phyloP scores from a whole-genome alignment of 208 protist species.

The Trypanosoma lewisi region DNA sequence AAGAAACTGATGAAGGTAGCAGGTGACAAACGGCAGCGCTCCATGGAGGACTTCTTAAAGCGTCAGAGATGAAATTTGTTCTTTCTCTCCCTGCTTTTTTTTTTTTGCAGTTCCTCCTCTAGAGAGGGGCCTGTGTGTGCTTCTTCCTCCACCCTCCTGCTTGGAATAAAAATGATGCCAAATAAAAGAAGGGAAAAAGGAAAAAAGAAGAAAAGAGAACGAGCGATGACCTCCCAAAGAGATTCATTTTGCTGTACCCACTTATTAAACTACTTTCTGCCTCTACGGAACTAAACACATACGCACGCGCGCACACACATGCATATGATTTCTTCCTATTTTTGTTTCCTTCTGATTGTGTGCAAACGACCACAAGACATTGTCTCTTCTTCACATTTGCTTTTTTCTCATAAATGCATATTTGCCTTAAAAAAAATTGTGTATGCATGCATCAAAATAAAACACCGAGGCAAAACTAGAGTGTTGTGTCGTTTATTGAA shows the following conservation, averaged over 20 bases:
- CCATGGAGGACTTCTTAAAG: neutral
- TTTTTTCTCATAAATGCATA: no score
- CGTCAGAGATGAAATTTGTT: neutral
- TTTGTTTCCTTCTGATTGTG: neutral
- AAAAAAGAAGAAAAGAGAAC: neutral
- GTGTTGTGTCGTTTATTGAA: neutral
- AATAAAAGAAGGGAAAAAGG: neutral
- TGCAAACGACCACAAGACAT: neutral
- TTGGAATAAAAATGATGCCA: neutral
- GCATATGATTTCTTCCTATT: no score
- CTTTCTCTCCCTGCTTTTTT: conserved; percentile 1
- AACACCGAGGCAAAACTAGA: neutral
- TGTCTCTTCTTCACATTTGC: neutral
- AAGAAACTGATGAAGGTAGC: neutral
- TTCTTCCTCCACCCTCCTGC: neutral
- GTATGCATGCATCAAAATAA: neutral
- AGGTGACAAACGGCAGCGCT: neutral
- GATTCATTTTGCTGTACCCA: no score
- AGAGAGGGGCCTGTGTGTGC: no score
- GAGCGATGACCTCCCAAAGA: neutral
- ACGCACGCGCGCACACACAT: no score
- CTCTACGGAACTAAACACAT: no score
- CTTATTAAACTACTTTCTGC: no score
- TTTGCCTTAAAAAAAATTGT: no score
- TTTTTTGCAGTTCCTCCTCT: neutral